A percentile compares a stretch with the other conserved stretches of the same genome.
Conservation (phyloP, 306 rosid genomes). For the Inga oerstediana region DNA sequence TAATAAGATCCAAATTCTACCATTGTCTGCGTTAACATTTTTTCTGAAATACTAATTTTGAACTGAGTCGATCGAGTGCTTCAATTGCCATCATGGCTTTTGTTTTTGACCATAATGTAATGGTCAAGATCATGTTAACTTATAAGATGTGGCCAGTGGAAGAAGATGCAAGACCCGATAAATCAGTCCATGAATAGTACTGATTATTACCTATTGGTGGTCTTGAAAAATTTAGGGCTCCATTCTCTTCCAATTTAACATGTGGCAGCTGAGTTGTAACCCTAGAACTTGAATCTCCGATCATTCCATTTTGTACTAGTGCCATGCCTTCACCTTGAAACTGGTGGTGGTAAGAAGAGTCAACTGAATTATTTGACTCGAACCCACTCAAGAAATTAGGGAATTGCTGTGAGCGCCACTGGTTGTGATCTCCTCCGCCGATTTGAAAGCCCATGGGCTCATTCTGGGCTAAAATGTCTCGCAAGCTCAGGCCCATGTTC, state of each 20-base stretch:
- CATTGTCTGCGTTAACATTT: slow-evolving; percentile 34
- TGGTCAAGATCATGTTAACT: slow-evolving; percentile 26
- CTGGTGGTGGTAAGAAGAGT: slow-evolving; percentile 35
- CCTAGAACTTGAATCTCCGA: slow-evolving; percentile 56
- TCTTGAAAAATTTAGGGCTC: slow-evolving; percentile 49
- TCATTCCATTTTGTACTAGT: slow-evolving; percentile 27
- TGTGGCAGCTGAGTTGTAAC: slow-evolving; percentile 47
- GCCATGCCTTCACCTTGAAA: slow-evolving; percentile 42
- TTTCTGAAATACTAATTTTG: neutral
- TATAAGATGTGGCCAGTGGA: slow-evolving; percentile 62
- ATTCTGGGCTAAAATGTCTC: slow-evolving; percentile 51
- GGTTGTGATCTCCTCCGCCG: slow-evolving; percentile 43
- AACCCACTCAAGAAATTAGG: slow-evolving; percentile 57
- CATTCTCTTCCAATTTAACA: slow-evolving; percentile 60
- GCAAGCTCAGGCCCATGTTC: slow-evolving; percentile 61
- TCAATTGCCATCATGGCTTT: neutral
- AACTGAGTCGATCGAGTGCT: neutral
- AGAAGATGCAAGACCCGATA: slow-evolving; percentile 72
- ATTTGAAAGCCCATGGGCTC: slow-evolving; percentile 62
- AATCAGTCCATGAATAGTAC: slow-evolving; percentile 65
- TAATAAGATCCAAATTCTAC: slow-evolving; percentile 34
- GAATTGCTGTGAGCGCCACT: slow-evolving; percentile 71
- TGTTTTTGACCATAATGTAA: neutral
- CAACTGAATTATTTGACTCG: slow-evolving; percentile 42
- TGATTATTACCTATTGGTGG: slow-evolving; percentile 39